Conservation (phyloP, 768 basidiomycete species). For the Lenzites betulinus region DNA sequence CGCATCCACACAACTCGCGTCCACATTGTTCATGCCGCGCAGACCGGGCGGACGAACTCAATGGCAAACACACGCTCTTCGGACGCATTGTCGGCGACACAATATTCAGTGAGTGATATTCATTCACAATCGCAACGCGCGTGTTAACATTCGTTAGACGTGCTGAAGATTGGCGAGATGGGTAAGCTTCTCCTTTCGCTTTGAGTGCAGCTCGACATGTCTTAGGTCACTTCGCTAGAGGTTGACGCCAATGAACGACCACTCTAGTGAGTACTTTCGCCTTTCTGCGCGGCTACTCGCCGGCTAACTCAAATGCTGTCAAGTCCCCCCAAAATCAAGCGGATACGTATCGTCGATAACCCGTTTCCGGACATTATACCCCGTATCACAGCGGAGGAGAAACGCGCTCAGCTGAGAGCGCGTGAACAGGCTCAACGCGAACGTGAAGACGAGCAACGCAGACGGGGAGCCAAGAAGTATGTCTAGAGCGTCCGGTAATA, state of each 20-base stretch:
- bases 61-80: constrained; percentile 94
- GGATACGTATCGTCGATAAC: constrained; percentile 84
- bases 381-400: constrained; percentile 93
- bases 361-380: constrained; percentile 96
- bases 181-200: constrained; percentile 48
- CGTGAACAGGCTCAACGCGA: constrained; percentile 74
- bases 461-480: constrained; percentile 87
- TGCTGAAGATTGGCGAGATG: constrained; percentile 87
- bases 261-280: constrained; percentile 61
- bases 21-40: background rate
- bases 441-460: constrained; percentile 71
- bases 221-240: constrained; percentile 46
- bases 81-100: constrained; percentile 90
- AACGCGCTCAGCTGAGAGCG: constrained; percentile 80
- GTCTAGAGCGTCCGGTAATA: constrained; percentile 24
- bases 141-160: constrained; percentile 53
- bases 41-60: constrained; percentile 91
- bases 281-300: background rate
- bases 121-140: background rate
- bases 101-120: constrained; percentile 69
- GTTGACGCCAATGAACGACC: constrained; percentile 75
- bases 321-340: constrained; percentile 91
- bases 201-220: background rate
- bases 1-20: background rate
- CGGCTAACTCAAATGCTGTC: background rate